A percentile compares a stretch with the other conserved stretches of the same genome.
These are phyloP conservation scores for Termitomyces sp. DNA, from an alignment of 768 basidiomycete species.

Conservation along the genomic window DNA sequence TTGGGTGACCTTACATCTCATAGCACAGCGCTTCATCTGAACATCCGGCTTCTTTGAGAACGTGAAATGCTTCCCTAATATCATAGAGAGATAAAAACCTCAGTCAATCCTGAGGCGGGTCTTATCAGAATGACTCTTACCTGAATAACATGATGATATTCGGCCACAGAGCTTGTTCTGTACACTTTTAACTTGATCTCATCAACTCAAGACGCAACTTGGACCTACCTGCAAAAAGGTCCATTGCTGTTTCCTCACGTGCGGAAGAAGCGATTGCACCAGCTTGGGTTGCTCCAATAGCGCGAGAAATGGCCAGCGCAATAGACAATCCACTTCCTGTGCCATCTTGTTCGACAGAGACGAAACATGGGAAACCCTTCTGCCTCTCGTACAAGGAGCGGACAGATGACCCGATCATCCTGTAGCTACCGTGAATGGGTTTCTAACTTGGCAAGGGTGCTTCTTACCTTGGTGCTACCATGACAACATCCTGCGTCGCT, in stretches of 20 bases:
- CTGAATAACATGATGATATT: slow-evolving; percentile 60
- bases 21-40: slow-evolving; percentile 63
- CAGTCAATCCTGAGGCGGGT: background rate
- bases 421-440: slow-evolving; percentile 14
- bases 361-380: slow-evolving; percentile 59
- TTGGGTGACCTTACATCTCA: slow-evolving; percentile 40
- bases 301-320: slow-evolving; percentile 49
- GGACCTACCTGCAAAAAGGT: slow-evolving; percentile 43
- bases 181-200: background rate
- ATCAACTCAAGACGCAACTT: background rate
- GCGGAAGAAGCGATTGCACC: slow-evolving; percentile 61
- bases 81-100: background rate
- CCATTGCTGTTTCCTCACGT: slow-evolving; percentile 59
- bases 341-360: slow-evolving; percentile 60
- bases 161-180: slow-evolving; percentile 60
- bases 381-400: slow-evolving; percentile 54
- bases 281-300: slow-evolving; percentile 56
- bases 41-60: slow-evolving; percentile 58
- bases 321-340: slow-evolving; percentile 37
- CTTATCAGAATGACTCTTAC: slow-evolving; percentile 18
- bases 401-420: slow-evolving; percentile 65
- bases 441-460: background rate
- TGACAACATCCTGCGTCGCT: slow-evolving; percentile 50
- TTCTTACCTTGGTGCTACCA: slow-evolving; percentile 57
- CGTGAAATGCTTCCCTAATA: slow-evolving; percentile 50